Evolutionary conservation across 495 filamentous ascomycete species (phyloP), one percentile per base, ranked within the genome.

Genomic region (Penicillium riverlandense): DNA sequence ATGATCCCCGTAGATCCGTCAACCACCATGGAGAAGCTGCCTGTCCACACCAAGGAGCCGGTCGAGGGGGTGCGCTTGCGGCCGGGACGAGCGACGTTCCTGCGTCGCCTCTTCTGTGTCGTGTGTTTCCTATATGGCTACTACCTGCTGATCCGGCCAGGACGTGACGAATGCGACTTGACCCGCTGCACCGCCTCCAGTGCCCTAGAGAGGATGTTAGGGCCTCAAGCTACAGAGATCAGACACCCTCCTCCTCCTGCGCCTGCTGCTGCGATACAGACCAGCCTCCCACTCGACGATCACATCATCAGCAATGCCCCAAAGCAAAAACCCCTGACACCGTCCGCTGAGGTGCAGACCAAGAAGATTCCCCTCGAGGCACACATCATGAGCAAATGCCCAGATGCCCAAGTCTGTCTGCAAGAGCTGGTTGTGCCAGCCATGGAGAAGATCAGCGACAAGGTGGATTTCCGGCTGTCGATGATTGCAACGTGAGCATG

Each of bases 341-440:
- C 22, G 22, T 2, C 22, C 2, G 22, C 4, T 3, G 22, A 22
- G 22, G 22, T 4, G 22, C 22, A 22, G 22, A 22, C 22, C 22
- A 22, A 22, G 8, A 77, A 70, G 40, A 82, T 96, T 9, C 83
- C 89, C 4, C 69, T 98, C 8, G 92, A 98, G 57, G 85, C 86
- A 43, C 88, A 94, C 57, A 85, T 95, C 48, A 96, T 95, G 84
- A 86, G 83, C 64, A 96, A 97, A 70, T 98, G 92, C 54, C 92
- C 92, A 1, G 88, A 94, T 61, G 85, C 87, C 2, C 75, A 67
- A 61, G 82, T 84, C 57, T 96, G 92, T 57, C 72, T 98, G 6
- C 78, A 80, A 38, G 70, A 90, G 41, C 59, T 98, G 44, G 76
- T 97, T 11, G 67, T 96, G 2, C 92, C 94, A 2, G 77, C 86